A percentile compares a stretch with the other conserved stretches of the same genome.
Evolutionary conservation across 2,329 filamentous ascomycete species (phyloP).

Genomic region (Drechslera avenae): DNA sequence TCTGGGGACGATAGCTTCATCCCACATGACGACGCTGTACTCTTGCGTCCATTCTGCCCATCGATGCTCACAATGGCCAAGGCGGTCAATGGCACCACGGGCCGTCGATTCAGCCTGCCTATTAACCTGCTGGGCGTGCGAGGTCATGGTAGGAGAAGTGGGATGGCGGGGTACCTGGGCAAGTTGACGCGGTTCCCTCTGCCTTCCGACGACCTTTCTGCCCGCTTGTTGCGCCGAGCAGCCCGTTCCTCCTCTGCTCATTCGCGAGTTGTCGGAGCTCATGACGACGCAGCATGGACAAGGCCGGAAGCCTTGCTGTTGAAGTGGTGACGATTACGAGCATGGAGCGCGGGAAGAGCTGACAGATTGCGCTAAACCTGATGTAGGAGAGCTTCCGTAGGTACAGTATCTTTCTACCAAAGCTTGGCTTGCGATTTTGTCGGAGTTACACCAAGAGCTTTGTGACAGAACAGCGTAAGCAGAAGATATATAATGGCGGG

Average conservation of each 20-base stretch:
- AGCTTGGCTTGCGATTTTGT: conserved; percentile 20
- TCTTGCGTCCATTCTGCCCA: conserved; percentile 39
- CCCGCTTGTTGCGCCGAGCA: conserved; percentile 11
- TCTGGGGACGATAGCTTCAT: conserved; percentile 22
- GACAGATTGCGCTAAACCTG: conserved; percentile 14
- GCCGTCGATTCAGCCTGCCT: conserved; percentile 45
- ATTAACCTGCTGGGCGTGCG: conserved; percentile 28
- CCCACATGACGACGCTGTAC: conserved; percentile 30
- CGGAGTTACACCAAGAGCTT: conserved; percentile 17
- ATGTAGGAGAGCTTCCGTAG: conserved; percentile 29
- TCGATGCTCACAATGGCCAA: conserved; percentile 24
- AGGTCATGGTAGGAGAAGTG: conserved; percentile 13
- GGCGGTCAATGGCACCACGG: conserved; percentile 47
- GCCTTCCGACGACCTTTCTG: not conserved
- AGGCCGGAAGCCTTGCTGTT: conserved; percentile 25
- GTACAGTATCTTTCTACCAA: conserved; percentile 18
- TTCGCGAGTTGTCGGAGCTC: conserved; percentile 20
- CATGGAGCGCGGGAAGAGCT: conserved; percentile 8
- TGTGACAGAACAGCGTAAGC: conserved; percentile 9
- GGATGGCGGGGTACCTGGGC: conserved; percentile 22
- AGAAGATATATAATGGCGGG: conserved; percentile 27
- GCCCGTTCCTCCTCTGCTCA: conserved; percentile 17
- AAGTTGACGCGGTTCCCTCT: conserved; percentile 18
- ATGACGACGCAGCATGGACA: conserved; percentile 17
- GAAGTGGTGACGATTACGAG: conserved; percentile 10